Evolutionary conservation across 2,329 filamentous ascomycete genomes (phyloP), one percentile per base, ranked within the genome.

Genomic region (Aspergillus brunneoviolaceus): DNA sequence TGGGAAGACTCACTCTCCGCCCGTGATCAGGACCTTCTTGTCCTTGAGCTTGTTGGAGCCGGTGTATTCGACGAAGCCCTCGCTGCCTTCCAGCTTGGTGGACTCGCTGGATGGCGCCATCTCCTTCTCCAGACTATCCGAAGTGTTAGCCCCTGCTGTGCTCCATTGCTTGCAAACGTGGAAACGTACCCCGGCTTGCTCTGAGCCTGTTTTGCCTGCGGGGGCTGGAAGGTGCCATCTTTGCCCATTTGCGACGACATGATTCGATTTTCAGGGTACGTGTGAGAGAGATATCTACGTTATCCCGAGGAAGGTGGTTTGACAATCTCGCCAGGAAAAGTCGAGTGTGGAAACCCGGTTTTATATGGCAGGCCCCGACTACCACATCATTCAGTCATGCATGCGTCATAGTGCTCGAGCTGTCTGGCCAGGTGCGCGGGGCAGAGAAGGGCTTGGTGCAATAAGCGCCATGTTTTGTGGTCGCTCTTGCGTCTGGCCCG

Each of bases 11-110:
- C 70, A 84, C 81, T 85, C 84, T 66, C 84, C 84, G 2, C 83
- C 83, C 0, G 83, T 85, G 60, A 86, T 83, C 7, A 85, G 66
- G 2, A 79, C 81, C 48, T 83, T 84, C 66, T 77, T 79, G 7
- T 77, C 79, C 35, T 77, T 77, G 50, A 86, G 70, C 62, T 84
- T 85, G 16, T 76, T 77, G 1, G 80, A 80, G 0, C 81, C 81
- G 25, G 71, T 61, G 68, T 80, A 80, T 56, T 78, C 75, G 5
- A 68, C 51, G 23, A 75, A 72, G 0, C 58, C 57, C 0, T 59
- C 68, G 6, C 57, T 57, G 1, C 65, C 59, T 39, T 77, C 74
- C 5, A 76, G 59, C 31, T 72, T 75, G 4, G 72, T 74, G 7
- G 72, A 57, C 64, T 76, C 74, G 57, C 73, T 77, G 7, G 71